Base-by-base conservation (phyloP, 2,329 filamentous ascomycete genomes). In the Alternaria metachromatica region DNA sequence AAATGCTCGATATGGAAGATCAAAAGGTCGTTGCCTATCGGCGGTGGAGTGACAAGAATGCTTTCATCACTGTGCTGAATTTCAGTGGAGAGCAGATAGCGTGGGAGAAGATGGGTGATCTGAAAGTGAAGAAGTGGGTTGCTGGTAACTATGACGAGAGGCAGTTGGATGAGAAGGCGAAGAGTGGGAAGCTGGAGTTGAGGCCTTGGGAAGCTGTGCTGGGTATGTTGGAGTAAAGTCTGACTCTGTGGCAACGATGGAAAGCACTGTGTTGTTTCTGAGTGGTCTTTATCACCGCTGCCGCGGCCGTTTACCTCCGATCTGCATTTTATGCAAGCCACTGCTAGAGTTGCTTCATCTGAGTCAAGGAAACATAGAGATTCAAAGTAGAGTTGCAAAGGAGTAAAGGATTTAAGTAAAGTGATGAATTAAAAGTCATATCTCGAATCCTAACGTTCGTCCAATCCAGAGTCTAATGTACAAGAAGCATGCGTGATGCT, bases 1-100 rank as follows among this genome's bases (percentile, higher is more conserved):
- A 85, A 60, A 73, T 86, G 51, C 76, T 91, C 2, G 85, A 87
- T 2, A 77, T 82, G 0, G 81, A 87, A 4, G 55, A 78, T 58
- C 60, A 69, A 18, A 71, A 71, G 43, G 62, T 77, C 6, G 72
- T 80, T 20, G 77, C 78, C 13, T 81, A 72, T 55, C 69, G 57
- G 49, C 61, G 79, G 37, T 79, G 75, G 73, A 74, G 72, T 23
- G 64, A 67, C 51, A 60, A 70, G 6, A 66, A 71, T 28, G 68
- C 64, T 8, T 80, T 76, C 23, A 58, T 79, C 13, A 72, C 73
- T 2, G 70, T 81, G 13, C 56, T 80, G 44, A 81, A 80, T 46
- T 72, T 80, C 26, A 76, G 73, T 20, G 74, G 74, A 13, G 67
- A 76, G 9, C 65, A 69, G 46, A 64, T 77, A 1, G 44, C 33